phyloP scores from a whole-genome alignment of 2,329 filamentous ascomycete species.

The Apiospora koreana region DNA sequence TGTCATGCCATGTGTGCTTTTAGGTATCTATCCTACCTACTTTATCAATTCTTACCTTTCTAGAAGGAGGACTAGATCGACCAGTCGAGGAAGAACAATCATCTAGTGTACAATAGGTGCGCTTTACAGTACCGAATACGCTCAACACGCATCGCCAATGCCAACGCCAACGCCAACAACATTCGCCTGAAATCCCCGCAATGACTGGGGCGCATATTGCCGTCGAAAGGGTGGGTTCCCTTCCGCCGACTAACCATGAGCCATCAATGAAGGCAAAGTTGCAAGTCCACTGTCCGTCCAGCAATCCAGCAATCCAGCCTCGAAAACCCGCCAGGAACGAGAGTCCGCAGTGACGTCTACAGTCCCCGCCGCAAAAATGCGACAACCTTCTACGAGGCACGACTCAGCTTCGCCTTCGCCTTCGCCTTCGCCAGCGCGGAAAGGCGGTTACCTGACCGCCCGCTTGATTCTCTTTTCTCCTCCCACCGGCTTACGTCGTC shows the following conservation, averaged over 20 bases:
- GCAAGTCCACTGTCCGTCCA: not conserved
- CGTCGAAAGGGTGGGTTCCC: not conserved
- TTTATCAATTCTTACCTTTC: no score
- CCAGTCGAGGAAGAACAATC: no score
- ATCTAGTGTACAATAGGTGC: no score
- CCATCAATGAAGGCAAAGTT: not conserved
- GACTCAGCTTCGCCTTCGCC: not conserved
- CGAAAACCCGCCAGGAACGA: not conserved
- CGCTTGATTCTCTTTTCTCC: not conserved
- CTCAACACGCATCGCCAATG: no score
- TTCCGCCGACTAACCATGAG: not conserved
- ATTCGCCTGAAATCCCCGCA: not conserved
- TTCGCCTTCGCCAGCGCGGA: not conserved
- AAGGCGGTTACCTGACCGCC: not conserved
- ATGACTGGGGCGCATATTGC: not conserved
- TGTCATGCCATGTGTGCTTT: no score
- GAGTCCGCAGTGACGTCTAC: constrained; percentile 4
- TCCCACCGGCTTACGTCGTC: not conserved
- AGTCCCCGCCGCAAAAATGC: not conserved
- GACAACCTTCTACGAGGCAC: not conserved
- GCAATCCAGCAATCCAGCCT: not conserved
- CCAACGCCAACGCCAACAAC: no score
- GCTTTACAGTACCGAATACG: no score
- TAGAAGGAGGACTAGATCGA: no score
- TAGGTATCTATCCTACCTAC: no score